Percentiles rank a stretch among this genome's conserved stretches.
phyloP scores from a whole-genome alignment of 441 rosid species.

The Corymbia calophylla region DNA sequence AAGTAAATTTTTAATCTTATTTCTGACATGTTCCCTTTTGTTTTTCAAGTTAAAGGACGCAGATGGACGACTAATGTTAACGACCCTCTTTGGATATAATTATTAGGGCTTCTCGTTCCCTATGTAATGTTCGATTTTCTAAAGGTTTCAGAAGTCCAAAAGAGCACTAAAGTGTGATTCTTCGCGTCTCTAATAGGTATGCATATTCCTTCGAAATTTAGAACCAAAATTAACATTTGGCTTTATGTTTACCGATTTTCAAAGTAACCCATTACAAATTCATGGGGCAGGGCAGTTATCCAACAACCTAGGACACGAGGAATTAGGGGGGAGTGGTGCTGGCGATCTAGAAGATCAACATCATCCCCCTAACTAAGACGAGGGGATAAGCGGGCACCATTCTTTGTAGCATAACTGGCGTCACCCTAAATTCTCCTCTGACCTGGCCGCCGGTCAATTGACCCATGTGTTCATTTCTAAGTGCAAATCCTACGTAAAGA shows the following conservation, averaged over 20 bases:
- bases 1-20: background rate
- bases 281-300: background rate
- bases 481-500: background rate
- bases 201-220: background rate
- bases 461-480: slow-evolving; percentile 18
- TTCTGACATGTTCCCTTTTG: background rate
- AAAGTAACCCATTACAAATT: background rate
- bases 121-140: background rate
- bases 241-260: background rate
- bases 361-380: slow-evolving; percentile 9
- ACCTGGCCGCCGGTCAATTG: slow-evolving; percentile 29
- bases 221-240: background rate
- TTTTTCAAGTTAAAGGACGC: background rate
- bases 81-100: background rate
- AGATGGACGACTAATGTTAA: background rate
- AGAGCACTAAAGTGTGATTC: background rate
- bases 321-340: background rate
- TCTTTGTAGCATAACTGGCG: background rate
- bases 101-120: background rate
- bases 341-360: background rate
- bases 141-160: background rate
- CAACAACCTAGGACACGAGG: background rate
- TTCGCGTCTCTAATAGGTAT: background rate
- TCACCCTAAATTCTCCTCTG: slow-evolving; percentile 1
- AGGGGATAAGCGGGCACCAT: background rate